Base-by-base conservation (phyloP, 2,329 filamentous ascomycete species). In the Arthrinium puccinioides region DNA sequence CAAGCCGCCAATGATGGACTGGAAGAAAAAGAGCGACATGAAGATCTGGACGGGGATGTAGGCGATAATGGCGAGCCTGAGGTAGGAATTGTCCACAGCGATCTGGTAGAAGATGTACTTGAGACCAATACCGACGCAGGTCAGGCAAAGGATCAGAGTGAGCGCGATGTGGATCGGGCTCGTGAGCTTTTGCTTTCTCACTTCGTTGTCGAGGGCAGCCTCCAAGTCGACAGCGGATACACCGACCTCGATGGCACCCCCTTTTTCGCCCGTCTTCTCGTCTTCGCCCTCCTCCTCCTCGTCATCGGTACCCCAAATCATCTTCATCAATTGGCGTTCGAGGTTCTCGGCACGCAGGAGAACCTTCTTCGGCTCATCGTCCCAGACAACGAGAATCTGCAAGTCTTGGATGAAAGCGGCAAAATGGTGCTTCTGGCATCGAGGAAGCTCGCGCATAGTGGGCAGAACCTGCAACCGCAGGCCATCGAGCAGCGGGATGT, bases 361-460 rank as follows among this genome's bases (percentile, higher is more conserved):
- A 13, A 80, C 55, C 39, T 71, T 67, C 44, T 70, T 67, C 11
- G 76, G 72, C 27, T 79, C 69, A 45, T 82, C 77, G 29, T 79
- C 77, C 77, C 77, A 82, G 18, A 80, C 74, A 5, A 79, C 62
- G n/a, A 81, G 55, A 26, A 79, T 63, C 29, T 65, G 63, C n/a
- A 66, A 61, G 44, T 79, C 73, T 41, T 70, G 64, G 36, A 81
- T 72, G 52, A 81, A 81, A 8, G 77, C 76, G n/a, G 74, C 76
- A 49, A 78, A 80, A 43, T 81, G 76, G 56, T 80, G 75, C 52
- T 79, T 78, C 51, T 79, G 70, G 47, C 76, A 81, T 18, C 64
- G 57, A 1, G 74, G 72, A 5, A 84, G 61, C 33, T 73, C 67
- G 3, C 63, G 60, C 39, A 82, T 69, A 33, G 69, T 70, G 3